A percentile compares a stretch with the other conserved stretches of the same genome.
phyloP scores from a whole-genome alignment of 805 yeast genomes.

The Vanderwaltozyma polyspora region DNA sequence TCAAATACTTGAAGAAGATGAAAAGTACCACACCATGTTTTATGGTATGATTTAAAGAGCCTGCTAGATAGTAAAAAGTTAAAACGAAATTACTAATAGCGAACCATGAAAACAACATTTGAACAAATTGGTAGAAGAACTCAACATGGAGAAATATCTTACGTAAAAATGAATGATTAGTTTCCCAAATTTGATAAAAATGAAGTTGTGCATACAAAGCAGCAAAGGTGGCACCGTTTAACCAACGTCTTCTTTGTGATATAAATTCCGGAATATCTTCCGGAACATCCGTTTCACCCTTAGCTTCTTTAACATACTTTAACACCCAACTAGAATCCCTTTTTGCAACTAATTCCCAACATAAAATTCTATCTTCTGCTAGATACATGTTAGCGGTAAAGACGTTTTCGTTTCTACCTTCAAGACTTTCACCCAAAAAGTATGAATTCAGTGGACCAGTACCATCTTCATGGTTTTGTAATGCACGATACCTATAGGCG shows the following conservation, averaged over 20 bases:
- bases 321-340: conserved; percentile 75
- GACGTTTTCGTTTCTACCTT: conserved; percentile 54
- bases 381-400: conserved; percentile 94
- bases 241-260: conserved; percentile 95
- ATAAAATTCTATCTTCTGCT: conserved; percentile 91
- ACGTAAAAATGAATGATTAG: conserved; percentile 73
- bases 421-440: conserved; percentile 74
- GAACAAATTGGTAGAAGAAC: conserved; percentile 76
- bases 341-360: conserved; percentile 93
- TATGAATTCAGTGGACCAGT: conserved; percentile 85
- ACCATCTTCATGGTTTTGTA: conserved; percentile 76
- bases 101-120: conserved; percentile 79
- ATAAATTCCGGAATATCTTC: conserved; percentile 90
- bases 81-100: conserved; percentile 85
- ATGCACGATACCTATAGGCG: conserved; percentile 84
- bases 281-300: conserved; percentile 96
- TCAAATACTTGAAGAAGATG: conserved; percentile 74
- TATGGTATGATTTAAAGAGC: conserved; percentile 50
- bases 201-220: conserved; percentile 82
- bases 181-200: conserved; percentile 78
- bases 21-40: conserved; percentile 73
- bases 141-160: conserved; percentile 77
- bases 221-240: conserved; percentile 95
- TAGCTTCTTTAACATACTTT: conserved; percentile 84
- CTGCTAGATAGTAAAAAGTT: conserved; percentile 87